Base-by-base conservation (phyloP, 202 grass and related monocot genomes). In the Cymbopogon flexuosus region DNA sequence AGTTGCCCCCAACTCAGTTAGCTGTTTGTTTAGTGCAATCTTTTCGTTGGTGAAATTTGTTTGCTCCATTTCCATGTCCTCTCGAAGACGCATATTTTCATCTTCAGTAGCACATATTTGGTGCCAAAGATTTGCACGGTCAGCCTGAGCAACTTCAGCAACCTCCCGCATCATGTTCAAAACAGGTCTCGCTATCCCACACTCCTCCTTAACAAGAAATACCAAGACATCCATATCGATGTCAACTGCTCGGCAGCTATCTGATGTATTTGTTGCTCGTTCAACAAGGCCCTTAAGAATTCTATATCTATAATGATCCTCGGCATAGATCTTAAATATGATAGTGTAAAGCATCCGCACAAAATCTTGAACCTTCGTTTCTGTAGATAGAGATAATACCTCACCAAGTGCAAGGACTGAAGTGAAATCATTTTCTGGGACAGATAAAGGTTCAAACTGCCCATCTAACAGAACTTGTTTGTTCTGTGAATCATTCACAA, bases 221-320 rank as follows among this genome's bases (percentile, higher is more conserved):
- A 93, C 73, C 90, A 98, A 82, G 56, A 93, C 96, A 88, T 92
- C 92, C 90, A 95, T 95, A 92, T 93, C 96, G 51, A 98, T 87
- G 82, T 95, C 96, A 75, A 86, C 85, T 80, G 77, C 90, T 74
- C 52, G 84, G 77, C 90, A 94, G 49, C 71, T 98, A 88, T 89
- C 84, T 77, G 88, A 84, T 79, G 83, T 90, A 86, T 93, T 95
- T 79, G 88, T 93, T 75, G 92, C 84, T 63, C 92, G 90, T 73
- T 91, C 90, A 80, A 98, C 83, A 64, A 98, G 96, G 29, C 86
- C 93, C 82, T 98, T 94, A 74, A 98, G 78, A 81, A 98, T 89
- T 85, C 90, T 98, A 85, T 86, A 98, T 71, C 82, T 75, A 82
- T 98, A 91, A 68, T 93, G 85, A 62, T 95, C 89, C 43, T 98